These are phyloP conservation scores for Lentinus brumalis DNA, from an alignment of 768 basidiomycete genomes.

Conservation along the genomic window DNA sequence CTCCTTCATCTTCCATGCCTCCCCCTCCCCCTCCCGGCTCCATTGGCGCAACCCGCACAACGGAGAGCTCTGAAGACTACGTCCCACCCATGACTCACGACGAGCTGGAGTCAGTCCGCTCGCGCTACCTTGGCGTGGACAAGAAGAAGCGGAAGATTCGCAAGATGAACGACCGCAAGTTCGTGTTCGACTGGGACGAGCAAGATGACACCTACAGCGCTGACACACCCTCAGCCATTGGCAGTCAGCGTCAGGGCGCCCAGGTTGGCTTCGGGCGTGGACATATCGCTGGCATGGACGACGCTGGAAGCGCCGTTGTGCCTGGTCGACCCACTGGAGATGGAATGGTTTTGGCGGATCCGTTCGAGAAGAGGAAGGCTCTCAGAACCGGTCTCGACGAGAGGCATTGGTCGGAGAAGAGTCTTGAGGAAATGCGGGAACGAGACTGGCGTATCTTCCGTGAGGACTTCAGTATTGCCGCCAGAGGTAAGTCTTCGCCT, in stretches of 20 bases:
- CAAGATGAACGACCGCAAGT: conserved; percentile 94
- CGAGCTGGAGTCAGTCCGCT: conserved; percentile 82
- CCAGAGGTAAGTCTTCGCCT: conserved; percentile 62
- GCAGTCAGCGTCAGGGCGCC: conserved; percentile 74
- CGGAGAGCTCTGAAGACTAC: conserved; percentile 41
- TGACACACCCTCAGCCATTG: conserved; percentile 73
- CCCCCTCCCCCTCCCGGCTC: conserved; percentile 45
- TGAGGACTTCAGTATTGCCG: conserved; percentile 96
- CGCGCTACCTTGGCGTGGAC: conserved; percentile 92
- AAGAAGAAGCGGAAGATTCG: conserved; percentile 94
- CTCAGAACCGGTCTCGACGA: conserved; percentile 86
- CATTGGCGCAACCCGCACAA: conserved; percentile 16
- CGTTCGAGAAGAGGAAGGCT: conserved; percentile 80
- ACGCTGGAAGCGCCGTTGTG: conserved; percentile 51
- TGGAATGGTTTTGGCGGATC: conserved; percentile 66
- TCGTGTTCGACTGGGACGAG: conserved; percentile 99
- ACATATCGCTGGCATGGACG: conserved; percentile 85
- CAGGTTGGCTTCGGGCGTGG: conserved; percentile 90
- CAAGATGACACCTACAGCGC: conserved; percentile 90
- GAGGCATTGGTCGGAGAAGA: conserved; percentile 97
- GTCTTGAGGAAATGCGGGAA: conserved; percentile 90
- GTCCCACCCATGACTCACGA: conserved; percentile 74
- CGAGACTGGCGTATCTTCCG: conserved; percentile 99
- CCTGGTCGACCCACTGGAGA: conserved; percentile 39
- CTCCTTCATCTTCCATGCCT: conserved; percentile 47